phyloP scores from a whole-genome alignment of 495 filamentous ascomycete genomes.

The Staphylotrichum longicolle region DNA sequence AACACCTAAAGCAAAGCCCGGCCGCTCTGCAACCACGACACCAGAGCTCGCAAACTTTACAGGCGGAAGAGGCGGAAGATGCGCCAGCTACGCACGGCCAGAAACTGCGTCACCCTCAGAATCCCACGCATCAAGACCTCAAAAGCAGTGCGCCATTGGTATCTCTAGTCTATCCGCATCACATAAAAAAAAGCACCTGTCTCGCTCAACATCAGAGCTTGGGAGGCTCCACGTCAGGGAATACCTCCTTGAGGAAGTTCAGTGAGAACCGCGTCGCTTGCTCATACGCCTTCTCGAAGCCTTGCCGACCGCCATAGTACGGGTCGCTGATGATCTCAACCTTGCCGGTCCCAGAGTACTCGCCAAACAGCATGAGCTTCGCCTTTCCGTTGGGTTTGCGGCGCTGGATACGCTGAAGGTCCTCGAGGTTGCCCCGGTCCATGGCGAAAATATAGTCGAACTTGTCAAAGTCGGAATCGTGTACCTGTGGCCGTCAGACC shows the following conservation, averaged over 20 bases:
- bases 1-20: too few relatives aligned
- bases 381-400: conserved; percentile 54
- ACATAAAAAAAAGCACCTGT: neutral
- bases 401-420: conserved; percentile 60
- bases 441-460: conserved; percentile 96
- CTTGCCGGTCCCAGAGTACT: conserved; percentile 66
- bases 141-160: conserved; percentile 7
- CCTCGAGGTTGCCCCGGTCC: conserved; percentile 78
- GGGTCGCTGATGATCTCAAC: conserved; percentile 81
- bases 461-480: conserved; percentile 60
- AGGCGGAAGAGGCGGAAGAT: too few relatives aligned
- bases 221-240: conserved; percentile 38
- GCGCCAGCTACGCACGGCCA: too few relatives aligned
- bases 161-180: conserved; percentile 14
- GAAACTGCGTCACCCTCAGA: too few relatives aligned
- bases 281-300: conserved; percentile 83
- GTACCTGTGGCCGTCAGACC: conserved; percentile 29
- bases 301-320: conserved; percentile 81
- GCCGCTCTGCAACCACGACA: too few relatives aligned
- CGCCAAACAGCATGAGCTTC: conserved; percentile 78
- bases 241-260: conserved; percentile 62
- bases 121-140: too few relatives aligned
- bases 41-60: too few relatives aligned
- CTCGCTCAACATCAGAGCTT: conserved; percentile 9
- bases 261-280: conserved; percentile 77